These are phyloP conservation scores for Tubosaeta brunneosetosa DNA, from an alignment of 768 basidiomycete genomes.

Conservation along the genomic window DNA sequence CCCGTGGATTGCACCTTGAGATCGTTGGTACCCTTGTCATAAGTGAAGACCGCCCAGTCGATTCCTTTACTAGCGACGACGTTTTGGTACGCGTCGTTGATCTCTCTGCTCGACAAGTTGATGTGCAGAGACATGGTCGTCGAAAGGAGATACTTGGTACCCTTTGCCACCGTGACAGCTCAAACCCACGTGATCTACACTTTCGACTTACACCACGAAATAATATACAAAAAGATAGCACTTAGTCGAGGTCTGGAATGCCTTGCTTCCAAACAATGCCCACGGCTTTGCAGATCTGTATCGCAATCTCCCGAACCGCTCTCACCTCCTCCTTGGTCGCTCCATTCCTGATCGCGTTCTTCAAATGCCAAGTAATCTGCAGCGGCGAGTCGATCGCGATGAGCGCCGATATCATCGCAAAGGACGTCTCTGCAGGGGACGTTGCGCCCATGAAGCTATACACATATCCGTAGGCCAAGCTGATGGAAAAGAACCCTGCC, in stretches of 20 bases:
- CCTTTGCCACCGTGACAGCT: background rate
- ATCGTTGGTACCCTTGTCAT: conserved; percentile 78
- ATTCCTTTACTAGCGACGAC: conserved; percentile 62
- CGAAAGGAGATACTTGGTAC: background rate
- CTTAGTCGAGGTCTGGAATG: conserved; percentile 39
- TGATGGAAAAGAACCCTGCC: conserved; percentile 51
- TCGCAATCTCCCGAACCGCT: conserved; percentile 52
- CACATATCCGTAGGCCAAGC: conserved; percentile 52
- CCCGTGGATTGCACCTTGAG: conserved; percentile 84
- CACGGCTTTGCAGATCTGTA: conserved; percentile 43
- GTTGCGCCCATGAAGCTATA: conserved; percentile 49
- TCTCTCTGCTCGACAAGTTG: conserved; percentile 70
- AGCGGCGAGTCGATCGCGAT: conserved; percentile 58
- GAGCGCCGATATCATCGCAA: conserved; percentile 54
- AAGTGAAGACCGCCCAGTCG: conserved; percentile 78
- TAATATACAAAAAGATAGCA: background rate
- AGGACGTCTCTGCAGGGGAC: conserved; percentile 53
- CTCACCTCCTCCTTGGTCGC: conserved; percentile 48
- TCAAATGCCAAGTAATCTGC: conserved; percentile 64
- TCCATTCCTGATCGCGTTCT: conserved; percentile 50
- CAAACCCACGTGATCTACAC: conserved; percentile 15
- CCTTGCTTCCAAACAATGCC: conserved; percentile 50
- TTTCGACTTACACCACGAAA: too few species aligned
- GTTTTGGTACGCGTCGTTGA: conserved; percentile 69
- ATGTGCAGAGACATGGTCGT: conserved; percentile 69